phyloP scores from a whole-genome alignment of 768 basidiomycete genomes.

The Naganishia randhawae region DNA sequence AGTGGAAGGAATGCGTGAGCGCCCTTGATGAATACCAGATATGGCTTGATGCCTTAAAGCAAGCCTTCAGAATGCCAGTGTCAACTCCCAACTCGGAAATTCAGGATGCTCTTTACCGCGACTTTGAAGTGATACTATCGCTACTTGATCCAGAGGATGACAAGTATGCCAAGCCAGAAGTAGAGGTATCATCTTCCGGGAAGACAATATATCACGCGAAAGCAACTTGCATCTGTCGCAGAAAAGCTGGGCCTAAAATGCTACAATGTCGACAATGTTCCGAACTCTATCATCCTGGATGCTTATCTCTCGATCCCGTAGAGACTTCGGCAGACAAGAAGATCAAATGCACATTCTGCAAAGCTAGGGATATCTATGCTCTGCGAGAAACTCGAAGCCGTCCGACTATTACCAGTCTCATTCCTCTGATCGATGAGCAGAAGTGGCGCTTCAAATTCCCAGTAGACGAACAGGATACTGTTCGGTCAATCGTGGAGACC shows the following conservation, averaged over 20 bases:
- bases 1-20: conserved; percentile 37
- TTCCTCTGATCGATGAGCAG: conserved; percentile 30
- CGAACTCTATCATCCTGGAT: conserved; percentile 46
- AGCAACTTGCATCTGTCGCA: conserved; percentile 46
- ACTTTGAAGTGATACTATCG: conserved; percentile 29
- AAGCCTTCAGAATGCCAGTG: conserved; percentile 25
- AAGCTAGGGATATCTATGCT: conserved; percentile 31
- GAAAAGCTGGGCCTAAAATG: conserved; percentile 37
- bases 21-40: conserved; percentile 35
- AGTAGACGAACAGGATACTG: conserved; percentile 34
- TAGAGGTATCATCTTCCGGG: conserved; percentile 16
- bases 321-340: conserved; percentile 26
- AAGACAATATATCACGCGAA: conserved; percentile 13
- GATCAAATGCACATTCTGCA: conserved; percentile 27
- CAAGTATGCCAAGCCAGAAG: not conserved
- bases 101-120: conserved; percentile 1
- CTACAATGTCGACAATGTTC: conserved; percentile 40
- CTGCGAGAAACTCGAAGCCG: conserved; percentile 31
- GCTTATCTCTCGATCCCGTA: conserved; percentile 35
- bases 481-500: conserved; percentile 31
- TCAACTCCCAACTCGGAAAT: conserved; percentile 24
- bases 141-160: conserved; percentile 40
- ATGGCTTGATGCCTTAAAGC: conserved; percentile 36
- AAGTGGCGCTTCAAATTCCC: conserved; percentile 40
- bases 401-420: conserved; percentile 34